Evolutionary conservation across 164 flowering plant species (phyloP), one percentile per base, ranked within the genome.

Genomic region (Nymphaea thermarum): DNA sequence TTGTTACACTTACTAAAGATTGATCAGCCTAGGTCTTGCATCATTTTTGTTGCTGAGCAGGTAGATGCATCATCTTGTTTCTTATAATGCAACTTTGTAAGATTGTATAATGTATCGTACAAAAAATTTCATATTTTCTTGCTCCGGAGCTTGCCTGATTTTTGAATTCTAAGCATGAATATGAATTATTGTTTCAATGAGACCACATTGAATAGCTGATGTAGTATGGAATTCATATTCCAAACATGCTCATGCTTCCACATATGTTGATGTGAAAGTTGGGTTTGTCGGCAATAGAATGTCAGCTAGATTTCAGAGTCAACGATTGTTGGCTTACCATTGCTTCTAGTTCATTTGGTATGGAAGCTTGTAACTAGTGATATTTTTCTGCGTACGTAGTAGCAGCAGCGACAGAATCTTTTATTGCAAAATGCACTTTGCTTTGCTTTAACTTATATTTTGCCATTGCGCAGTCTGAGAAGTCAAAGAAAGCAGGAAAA

Each of bases 31-130:
- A 78, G 85, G 63, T 85, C 87, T 71, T 88, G 86, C 78, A 94
- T 94, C 57, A 78, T 91, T 69, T 94, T 94, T 77, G 94, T 84
- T 64, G 74, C 82, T 69, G 98, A 90, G 77, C 96, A 91, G 87
- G 98, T 90, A n/a, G 55, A 82, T 61, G 64, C 3, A 11, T 61
- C 42, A 61, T n/a, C 10, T 61, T 61, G 25, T 6, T 61, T 61
- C 64, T 36, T 4, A 61, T n/a, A 7, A n/a, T 8, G 25, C 15
- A 6, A 36, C 7, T 7, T 0, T 7, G 55, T 6, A 7, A 6
- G 55, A 47, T 6, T 47, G 55, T 47, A 47, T 47, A 47, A 47
- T 47, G 55, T 6, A 47, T 47, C 55, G 55, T 47, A 47, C 7
- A 6, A 47, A 12, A 47, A 47, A 6, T 47, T 47, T 6, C 11